phyloP scores from a whole-genome alignment of 257 asterid genomes.

The Petunia secreta region DNA sequence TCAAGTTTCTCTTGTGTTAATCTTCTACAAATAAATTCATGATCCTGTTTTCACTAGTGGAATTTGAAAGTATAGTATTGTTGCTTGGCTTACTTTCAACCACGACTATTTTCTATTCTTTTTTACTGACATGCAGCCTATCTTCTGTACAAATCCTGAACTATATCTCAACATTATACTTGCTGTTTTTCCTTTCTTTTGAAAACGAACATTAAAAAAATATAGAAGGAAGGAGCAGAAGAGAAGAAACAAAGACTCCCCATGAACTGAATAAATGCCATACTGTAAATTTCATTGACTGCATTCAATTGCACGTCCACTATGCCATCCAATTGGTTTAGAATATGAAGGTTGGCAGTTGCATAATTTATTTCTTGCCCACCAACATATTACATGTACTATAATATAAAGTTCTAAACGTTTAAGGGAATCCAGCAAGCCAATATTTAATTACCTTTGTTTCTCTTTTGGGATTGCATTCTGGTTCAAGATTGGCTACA shows the following conservation, averaged over 20 bases:
- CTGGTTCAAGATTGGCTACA: slow-evolving; percentile 14
- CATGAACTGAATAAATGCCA: not conserved
- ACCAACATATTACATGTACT: not conserved
- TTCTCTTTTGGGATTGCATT: not conserved
- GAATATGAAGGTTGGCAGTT: slow-evolving; percentile 22
- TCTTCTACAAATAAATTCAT: not conserved
- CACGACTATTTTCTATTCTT: not conserved
- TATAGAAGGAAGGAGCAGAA: not conserved
- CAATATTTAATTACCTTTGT: not conserved
- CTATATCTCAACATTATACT: too few relatives aligned
- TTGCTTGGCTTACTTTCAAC: not conserved
- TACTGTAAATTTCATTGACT: not conserved
- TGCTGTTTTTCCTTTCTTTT: too few relatives aligned
- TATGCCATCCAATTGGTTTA: not conserved
- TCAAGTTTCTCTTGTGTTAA: not conserved
- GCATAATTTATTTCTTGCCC: not conserved
- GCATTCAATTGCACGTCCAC: not conserved
- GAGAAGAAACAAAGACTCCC: not conserved
- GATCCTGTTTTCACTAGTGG: not conserved
- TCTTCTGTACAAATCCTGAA: too few relatives aligned
- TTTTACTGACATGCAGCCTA: too few relatives aligned
- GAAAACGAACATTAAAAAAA: too few relatives aligned
- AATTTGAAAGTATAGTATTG: not conserved
- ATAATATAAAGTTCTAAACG: not conserved
- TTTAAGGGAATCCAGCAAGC: not conserved